Base-by-base conservation (phyloP, 495 filamentous ascomycete species). In the Lasiosphaeria hispida region DNA sequence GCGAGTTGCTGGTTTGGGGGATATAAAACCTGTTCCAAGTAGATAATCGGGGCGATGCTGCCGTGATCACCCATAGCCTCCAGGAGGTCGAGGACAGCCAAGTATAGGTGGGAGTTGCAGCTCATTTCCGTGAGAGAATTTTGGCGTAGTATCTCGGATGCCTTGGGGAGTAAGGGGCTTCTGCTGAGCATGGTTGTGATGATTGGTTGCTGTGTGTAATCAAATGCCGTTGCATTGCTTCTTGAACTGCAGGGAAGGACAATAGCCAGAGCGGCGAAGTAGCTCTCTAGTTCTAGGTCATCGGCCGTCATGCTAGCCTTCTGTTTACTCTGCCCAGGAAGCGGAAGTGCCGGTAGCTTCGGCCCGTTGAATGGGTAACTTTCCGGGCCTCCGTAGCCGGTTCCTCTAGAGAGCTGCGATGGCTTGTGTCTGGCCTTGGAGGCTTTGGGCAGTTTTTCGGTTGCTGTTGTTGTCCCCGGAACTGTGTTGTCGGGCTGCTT, bases 81-180 rank as follows among this genome's bases (percentile, higher is more conserved):
- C 10, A 75, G 14, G 9, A 76, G 64, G 34, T 67, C 63, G n/a
- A 76, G 48, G 1, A 72, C 42, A 3, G 60, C 60, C 7, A 52
- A 43, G 48, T 73, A 58, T 9, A 69, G 36, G 0, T 43, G 11
- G 11, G 37, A 30, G 1, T 55, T 58, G 3, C 30, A 13, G 17
- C 44, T 54, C 7, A 73, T 64, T 13, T 76, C 71, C 0, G 68
- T 62, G 14, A 76, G 61, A 0, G 66, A 63, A 14, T 63, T 63
- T 40, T 67, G 67, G 1, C 64, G 58, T 3, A 76, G 52, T 7
- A 74, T 9, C 23, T 60, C 63, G 13, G 64, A 66, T 43, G 55
- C 69, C 17, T 58, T 63, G 11, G 54, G 53, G 34, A 75, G 10
- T 4, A 76, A 41, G 0, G 72, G 72, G 42, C 72, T 76, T 43